phyloP scores from a whole-genome alignment of 345 rosid genomes.

The Salix brachista region DNA sequence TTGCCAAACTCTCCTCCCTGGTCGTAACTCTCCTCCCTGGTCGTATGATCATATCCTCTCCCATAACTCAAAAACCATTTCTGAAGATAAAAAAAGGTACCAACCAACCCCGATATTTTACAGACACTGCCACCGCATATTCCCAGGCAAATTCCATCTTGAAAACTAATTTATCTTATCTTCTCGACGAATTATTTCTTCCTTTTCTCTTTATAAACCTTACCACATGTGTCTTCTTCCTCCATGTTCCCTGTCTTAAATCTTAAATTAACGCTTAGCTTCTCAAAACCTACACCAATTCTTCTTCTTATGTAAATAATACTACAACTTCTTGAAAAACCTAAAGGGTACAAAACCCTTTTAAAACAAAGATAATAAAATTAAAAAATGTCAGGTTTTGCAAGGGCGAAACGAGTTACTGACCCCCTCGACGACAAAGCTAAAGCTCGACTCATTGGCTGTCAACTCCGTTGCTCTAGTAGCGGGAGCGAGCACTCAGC shows the following conservation, averaged over 20 bases:
- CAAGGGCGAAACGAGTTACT: conserved; percentile 49
- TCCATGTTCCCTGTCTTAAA: background rate
- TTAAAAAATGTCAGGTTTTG: conserved; percentile 26
- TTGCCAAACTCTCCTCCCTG: background rate
- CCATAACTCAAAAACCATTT: background rate
- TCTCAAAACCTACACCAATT: background rate
- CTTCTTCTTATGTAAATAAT: background rate
- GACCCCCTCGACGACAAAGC: conserved; percentile 58
- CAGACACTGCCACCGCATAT: conserved; percentile 28
- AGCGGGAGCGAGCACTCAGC: conserved; percentile 82
- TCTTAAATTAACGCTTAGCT: background rate
- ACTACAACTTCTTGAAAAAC: background rate
- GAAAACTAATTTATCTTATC: background rate
- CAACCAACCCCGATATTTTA: background rate
- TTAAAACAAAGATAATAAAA: no score
- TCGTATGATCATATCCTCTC: conserved; percentile 26
- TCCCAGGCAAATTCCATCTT: conserved; percentile 23
- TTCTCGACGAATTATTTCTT: background rate
- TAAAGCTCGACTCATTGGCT: conserved; percentile 54
- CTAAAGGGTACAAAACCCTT: background rate
- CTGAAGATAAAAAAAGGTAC: background rate
- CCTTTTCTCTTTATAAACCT: background rate
- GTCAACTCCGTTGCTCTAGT: conserved; percentile 40
- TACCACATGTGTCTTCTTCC: background rate
- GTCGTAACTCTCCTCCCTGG: background rate